These are phyloP conservation scores for Coix lacrymajobi DNA, from an alignment of 176 grass and related monocot genomes.

Conservation along the genomic window DNA sequence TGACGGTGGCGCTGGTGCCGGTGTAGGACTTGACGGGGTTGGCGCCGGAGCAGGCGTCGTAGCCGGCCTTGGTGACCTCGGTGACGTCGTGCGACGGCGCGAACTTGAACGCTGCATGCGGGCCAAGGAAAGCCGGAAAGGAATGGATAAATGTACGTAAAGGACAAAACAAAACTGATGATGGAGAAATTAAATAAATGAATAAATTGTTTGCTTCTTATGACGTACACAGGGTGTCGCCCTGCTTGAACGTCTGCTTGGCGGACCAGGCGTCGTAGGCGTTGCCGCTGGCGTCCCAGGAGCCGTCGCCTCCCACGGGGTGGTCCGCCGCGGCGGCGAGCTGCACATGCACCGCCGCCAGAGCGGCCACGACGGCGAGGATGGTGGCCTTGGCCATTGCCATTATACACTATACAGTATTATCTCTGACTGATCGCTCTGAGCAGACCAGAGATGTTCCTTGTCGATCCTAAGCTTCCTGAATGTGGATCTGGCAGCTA, in stretches of 20 bases:
- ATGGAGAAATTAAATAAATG: too few relatives aligned
- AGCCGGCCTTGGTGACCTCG: constrained; percentile 56
- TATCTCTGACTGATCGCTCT: neutral
- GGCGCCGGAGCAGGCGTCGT: constrained; percentile 55
- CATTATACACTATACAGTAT: too few relatives aligned
- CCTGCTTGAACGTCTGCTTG: constrained; percentile 13
- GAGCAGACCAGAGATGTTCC: neutral
- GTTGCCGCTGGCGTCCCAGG: constrained; percentile 28
- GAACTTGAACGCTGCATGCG: neutral
- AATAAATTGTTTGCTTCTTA: too few relatives aligned
- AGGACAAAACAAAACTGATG: too few relatives aligned
- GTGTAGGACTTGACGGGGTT: constrained; percentile 26
- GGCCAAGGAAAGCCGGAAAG: too few relatives aligned
- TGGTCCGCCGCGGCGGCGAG: constrained; percentile 21
- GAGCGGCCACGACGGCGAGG: constrained; percentile 6
- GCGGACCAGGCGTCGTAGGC: constrained; percentile 27
- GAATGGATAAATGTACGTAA: too few relatives aligned
- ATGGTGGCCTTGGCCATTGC: neutral
- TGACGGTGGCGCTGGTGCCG: constrained; percentile 28
- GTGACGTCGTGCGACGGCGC: constrained; percentile 47
- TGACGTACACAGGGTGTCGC: constrained; percentile 44
- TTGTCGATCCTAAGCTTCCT: neutral
- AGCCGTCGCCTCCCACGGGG: constrained; percentile 23
- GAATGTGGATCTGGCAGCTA: neutral
- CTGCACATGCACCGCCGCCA: constrained; percentile 27